Evolutionary conservation across 805 yeast genomes (phyloP), one percentile per base, ranked within the genome.

Genomic region (Komagataella ulmi): DNA sequence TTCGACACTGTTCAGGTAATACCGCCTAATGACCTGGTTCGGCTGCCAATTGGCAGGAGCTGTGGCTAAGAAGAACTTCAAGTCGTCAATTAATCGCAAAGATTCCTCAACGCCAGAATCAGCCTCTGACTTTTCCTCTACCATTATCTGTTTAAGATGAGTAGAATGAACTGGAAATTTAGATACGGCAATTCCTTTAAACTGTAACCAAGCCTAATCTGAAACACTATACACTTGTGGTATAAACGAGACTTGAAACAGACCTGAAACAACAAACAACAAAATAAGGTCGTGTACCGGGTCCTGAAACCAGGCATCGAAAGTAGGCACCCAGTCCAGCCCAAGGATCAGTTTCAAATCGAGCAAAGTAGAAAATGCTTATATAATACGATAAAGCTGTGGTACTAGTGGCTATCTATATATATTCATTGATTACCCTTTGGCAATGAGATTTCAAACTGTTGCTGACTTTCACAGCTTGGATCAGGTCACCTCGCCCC

Each of bases 41-140:
- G 81, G 85, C 61, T 82, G 88, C 96, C 97, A 91, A 60, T 84
- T 85, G 3, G 93, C 91, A 0, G 99, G 98, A 0, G 98, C 98
- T 0, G 96, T 88, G 2, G 88, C 87, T 48, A 91, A 69, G 61
- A 91, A 91, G 67, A 84, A 84, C 69, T 88, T 88, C 57, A 90
- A 67, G 61, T 86, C 93, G 56, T 85, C 89, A 21, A 85, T 81
- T 48, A 81, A 68, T 51, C 82, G 69, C 49, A 83, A 65, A 10
- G 85, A 74, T 59, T 80, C 86, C 52, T 73, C 75, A 2, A 69
- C 63, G 1, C 56, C 47, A 30, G 40, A 30, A 30, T 30, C 40
- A 30, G 40, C 40, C 14, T 30, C 40, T 12, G 40, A 30, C 7
- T 46, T 36, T 3, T 46, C 44, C 7, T 17, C 49, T 23, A 21